phyloP scores from a whole-genome alignment of 768 basidiomycete species.

The Trichaptum fuscoviolaceum region DNA sequence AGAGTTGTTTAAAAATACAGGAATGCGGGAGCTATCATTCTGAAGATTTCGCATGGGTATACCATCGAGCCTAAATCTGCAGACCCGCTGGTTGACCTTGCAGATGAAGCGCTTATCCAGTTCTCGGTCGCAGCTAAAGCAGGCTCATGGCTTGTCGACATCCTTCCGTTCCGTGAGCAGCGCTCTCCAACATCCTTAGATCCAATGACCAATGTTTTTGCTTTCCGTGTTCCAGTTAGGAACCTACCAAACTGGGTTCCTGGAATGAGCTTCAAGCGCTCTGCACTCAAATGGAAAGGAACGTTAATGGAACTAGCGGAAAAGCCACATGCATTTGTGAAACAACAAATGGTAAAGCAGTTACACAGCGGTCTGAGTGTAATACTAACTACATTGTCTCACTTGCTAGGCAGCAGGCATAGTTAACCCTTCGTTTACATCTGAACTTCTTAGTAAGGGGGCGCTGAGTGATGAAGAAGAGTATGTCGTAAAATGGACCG shows the following conservation, averaged over 20 bases:
- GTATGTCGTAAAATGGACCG: constrained; percentile 3
- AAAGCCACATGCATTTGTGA: constrained; percentile 26
- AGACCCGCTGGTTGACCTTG: constrained; percentile 33
- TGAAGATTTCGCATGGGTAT: constrained; percentile 25
- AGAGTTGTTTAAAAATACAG: too few relatives aligned
- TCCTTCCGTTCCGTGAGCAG: constrained; percentile 22
- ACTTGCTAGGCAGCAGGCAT: constrained; percentile 14
- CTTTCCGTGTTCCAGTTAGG: constrained; percentile 18
- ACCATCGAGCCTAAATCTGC: constrained; percentile 20
- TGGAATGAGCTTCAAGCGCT: constrained; percentile 30
- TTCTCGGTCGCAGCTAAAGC: constrained; percentile 21
- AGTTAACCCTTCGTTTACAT: constrained; percentile 15
- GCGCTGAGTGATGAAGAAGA: constrained; percentile 2
- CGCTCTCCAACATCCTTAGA: neutral
- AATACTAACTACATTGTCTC: neutral
- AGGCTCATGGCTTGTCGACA: constrained; percentile 26
- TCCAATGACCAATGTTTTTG: too few relatives aligned
- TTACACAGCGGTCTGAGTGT: neutral
- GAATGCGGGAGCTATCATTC: constrained; percentile 23
- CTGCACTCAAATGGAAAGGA: constrained; percentile 15
- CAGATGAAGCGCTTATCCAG: constrained; percentile 24
- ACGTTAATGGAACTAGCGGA: constrained; percentile 22
- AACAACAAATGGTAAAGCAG: constrained; percentile 28
- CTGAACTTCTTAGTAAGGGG: constrained; percentile 8
- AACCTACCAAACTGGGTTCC: constrained; percentile 37